Base-by-base conservation (phyloP, 1,284 basidiomycete species). In the Ceratobasidium sp. region DNA sequence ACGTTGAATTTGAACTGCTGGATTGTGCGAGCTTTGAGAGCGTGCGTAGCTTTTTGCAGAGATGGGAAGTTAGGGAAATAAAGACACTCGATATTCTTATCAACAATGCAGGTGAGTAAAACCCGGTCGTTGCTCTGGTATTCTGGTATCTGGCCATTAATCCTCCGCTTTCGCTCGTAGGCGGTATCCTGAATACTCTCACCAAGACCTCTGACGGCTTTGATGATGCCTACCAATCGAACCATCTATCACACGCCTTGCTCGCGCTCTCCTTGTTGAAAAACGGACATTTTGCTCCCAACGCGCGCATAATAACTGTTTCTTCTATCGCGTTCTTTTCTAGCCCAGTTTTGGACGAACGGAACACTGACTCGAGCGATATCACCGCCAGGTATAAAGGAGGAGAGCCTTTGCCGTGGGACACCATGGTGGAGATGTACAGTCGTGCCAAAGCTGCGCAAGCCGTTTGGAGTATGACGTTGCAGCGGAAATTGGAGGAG, bases 51-150 rank as follows among this genome's bases (percentile, higher is more conserved):
- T 75, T 75, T 63, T 41, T 74, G 22, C 29, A 63, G 17, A 47
- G 75, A 36, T 76, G 76, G 76, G 69, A 47, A 7, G 36, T 48
- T 11, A 53, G 76, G 41, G 47, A 45, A 24, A 33, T 22, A 1
- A 57, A 47, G 11, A 51, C 31, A 33, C 64, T 76, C 24, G 76
- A 76, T 47, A 75, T 76, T 36, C 53, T 76, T 54, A 60, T 75
- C 41, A 77, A 75, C 44, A 77, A 77, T 33, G 76, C 76, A 17
- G 74, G 74, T 77, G 54, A 54, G 75, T 56, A 29, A 36, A 22
- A 8, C 19, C 63, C n/a, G 24, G n/a, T 11, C 15, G 41, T 31
- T 36, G 33, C 14, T 15, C 14, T 56, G 24, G 11, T 6, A 1
- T n/a, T 50, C 11, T 27, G 17, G 14, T n/a, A 14, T 17, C 6